These are phyloP conservation scores for Arthrobotrys entomopaga DNA, from an alignment of 2,329 filamentous ascomycete species.

Conservation along the genomic window DNA sequence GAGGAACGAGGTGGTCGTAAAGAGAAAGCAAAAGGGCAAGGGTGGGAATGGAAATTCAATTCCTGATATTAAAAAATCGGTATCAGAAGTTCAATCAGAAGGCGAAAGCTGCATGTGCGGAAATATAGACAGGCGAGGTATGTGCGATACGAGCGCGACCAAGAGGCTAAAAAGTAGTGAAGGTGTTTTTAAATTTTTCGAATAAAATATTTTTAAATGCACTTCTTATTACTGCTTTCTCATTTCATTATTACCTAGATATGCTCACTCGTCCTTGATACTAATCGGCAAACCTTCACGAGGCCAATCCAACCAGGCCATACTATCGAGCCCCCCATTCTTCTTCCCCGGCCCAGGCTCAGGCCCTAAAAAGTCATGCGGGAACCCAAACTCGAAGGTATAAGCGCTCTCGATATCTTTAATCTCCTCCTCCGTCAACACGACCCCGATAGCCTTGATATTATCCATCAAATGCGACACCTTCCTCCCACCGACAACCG, in stretches of 20 bases:
- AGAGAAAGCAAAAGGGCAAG: too few species aligned
- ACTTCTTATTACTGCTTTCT: too few species aligned
- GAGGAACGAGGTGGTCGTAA: too few species aligned
- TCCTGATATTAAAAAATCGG: too few species aligned
- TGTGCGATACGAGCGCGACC: too few species aligned
- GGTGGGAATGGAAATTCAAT: too few species aligned
- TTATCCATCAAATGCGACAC: slow-evolving; percentile 76
- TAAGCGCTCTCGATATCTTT: slow-evolving; percentile 72
- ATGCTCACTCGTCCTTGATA: slow-evolving; percentile 22
- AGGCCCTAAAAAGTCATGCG: slow-evolving; percentile 66
- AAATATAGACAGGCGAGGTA: too few species aligned
- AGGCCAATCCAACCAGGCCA: slow-evolving; percentile 50
- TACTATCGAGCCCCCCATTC: slow-evolving; percentile 32
- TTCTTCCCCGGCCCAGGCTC: slow-evolving; percentile 14
- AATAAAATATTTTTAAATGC: too few species aligned
- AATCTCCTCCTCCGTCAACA: slow-evolving; percentile 72
- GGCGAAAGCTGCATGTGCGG: too few species aligned
- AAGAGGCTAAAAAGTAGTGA: too few species aligned
- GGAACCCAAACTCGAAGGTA: slow-evolving; percentile 75
- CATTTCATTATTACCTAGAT: neutral
- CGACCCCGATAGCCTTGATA: slow-evolving; percentile 73
- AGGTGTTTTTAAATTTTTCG: too few species aligned
- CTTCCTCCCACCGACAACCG: slow-evolving; percentile 76
- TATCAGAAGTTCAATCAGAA: too few species aligned
- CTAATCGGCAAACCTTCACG: slow-evolving; percentile 29